Conservation (phyloP, 2,329 filamentous ascomycete species). For the Fusarium redolens region DNA sequence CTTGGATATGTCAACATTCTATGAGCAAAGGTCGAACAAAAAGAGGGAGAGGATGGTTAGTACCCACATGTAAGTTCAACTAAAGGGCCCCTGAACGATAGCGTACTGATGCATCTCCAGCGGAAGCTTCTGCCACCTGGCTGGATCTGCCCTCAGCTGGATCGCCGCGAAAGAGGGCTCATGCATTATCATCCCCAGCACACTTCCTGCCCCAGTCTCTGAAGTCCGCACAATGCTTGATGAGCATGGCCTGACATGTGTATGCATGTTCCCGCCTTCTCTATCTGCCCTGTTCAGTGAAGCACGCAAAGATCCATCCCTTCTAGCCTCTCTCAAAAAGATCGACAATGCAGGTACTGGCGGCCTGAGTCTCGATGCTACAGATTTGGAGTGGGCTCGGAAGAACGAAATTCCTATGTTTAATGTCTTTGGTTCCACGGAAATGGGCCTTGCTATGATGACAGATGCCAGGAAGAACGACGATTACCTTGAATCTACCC, state of each 20-base stretch:
- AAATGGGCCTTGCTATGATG: slow-evolving; percentile 12
- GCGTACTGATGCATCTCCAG: background rate
- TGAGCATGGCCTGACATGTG: slow-evolving; percentile 3
- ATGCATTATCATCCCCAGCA: slow-evolving; percentile 28
- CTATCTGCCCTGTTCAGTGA: slow-evolving; percentile 16
- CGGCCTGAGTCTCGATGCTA: background rate
- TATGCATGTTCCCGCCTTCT: slow-evolving; percentile 17
- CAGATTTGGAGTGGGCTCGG: slow-evolving; percentile 25
- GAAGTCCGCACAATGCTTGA: slow-evolving; percentile 22
- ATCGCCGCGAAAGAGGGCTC: slow-evolving; percentile 3
- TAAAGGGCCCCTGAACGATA: fast-evolving
- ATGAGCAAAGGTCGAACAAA: background rate
- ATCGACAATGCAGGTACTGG: slow-evolving; percentile 13
- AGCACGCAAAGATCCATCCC: slow-evolving; percentile 13
- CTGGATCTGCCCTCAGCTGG: background rate
- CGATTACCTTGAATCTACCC: background rate
- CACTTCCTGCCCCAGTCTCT: background rate
- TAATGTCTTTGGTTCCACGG: slow-evolving; percentile 30
- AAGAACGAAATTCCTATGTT: slow-evolving; percentile 10
- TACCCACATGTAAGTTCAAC: background rate
- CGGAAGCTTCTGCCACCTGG: slow-evolving; percentile 38
- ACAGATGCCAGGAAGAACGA: background rate
- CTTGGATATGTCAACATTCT: background rate
- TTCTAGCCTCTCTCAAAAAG: slow-evolving; percentile 12
- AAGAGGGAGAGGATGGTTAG: background rate